Conservation (phyloP, 208 protist species). For the Leptomonas pyrrhocoris region DNA sequence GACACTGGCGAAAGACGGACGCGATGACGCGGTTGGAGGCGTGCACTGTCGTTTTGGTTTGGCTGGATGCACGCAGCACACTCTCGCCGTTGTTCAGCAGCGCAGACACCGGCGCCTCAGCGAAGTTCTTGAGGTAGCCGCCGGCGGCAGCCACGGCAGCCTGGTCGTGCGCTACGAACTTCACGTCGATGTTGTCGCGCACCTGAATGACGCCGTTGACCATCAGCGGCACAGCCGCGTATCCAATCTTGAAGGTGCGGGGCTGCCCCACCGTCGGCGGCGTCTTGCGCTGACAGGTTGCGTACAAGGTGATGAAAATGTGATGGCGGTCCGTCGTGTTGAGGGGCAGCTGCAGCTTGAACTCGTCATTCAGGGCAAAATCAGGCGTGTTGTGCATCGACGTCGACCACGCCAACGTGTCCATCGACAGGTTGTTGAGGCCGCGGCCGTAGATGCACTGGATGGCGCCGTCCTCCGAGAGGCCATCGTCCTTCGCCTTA, state of each 20-base stretch:
- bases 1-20: conserved; percentile 57
- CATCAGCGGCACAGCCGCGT: conserved; percentile 77
- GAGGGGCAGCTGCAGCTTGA: conserved; percentile 89
- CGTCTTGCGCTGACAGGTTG: conserved; percentile 58
- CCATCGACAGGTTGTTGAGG: conserved; percentile 69
- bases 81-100: conserved; percentile 75
- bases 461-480: conserved; percentile 73
- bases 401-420: conserved; percentile 68
- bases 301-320: conserved; percentile 88
- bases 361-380: conserved; percentile 77
- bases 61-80: conserved; percentile 52
- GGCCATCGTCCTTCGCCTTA: conserved; percentile 73
- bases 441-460: conserved; percentile 80
- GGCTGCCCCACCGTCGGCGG: conserved; percentile 46
- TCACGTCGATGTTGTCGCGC: conserved; percentile 63
- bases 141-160: conserved; percentile 64
- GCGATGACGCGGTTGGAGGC: conserved; percentile 74
- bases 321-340: conserved; percentile 82
- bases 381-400: conserved; percentile 63
- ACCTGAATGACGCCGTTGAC: conserved; percentile 74
- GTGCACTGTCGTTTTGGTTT: conserved; percentile 82
- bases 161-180: conserved; percentile 76
- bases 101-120: conserved; percentile 49
- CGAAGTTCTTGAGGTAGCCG: conserved; percentile 81
- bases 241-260: conserved; percentile 68